A percentile compares a stretch with the other conserved stretches of the same genome.
These are phyloP conservation scores for Cladophialophora bantiana DNA, from an alignment of 2,329 filamentous ascomycete species.

Conservation along the genomic window DNA sequence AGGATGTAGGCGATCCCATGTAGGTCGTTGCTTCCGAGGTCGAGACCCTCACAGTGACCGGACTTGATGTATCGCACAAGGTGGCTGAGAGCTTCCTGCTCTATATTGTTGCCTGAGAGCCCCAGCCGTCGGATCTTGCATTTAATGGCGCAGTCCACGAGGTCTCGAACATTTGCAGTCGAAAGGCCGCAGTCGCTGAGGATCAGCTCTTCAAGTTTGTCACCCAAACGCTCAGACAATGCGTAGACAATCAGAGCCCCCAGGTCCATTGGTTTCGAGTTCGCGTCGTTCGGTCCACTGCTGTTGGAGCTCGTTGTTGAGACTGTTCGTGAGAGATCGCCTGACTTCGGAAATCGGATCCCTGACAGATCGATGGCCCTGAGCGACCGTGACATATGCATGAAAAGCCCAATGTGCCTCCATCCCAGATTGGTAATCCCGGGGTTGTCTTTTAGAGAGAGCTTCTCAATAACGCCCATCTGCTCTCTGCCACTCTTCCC, in stretches of 20 bases:
- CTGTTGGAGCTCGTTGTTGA: slow-evolving; percentile 34
- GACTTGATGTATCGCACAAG: slow-evolving; percentile 77
- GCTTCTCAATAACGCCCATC: slow-evolving; percentile 78
- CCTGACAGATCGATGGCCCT: slow-evolving; percentile 87
- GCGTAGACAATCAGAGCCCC: slow-evolving; percentile 75
- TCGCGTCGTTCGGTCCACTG: slow-evolving; percentile 19
- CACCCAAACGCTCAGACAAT: slow-evolving; percentile 77
- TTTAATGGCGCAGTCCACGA: slow-evolving; percentile 82
- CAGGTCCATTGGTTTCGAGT: slow-evolving; percentile 56
- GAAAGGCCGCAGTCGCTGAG: slow-evolving; percentile 79
- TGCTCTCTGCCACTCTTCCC: slow-evolving; percentile 44
- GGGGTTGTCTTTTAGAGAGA: slow-evolving; percentile 86
- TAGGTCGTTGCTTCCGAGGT: slow-evolving; percentile 84
- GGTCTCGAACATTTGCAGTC: slow-evolving; percentile 72
- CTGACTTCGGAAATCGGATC: slow-evolving; percentile 70
- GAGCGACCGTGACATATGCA: slow-evolving; percentile 86
- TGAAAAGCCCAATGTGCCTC: slow-evolving; percentile 87
- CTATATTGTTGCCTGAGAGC: slow-evolving; percentile 81
- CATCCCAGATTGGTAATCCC: slow-evolving; percentile 87
- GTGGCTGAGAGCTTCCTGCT: slow-evolving; percentile 75
- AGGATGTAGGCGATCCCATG: slow-evolving; percentile 54
- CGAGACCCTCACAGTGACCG: slow-evolving; percentile 83
- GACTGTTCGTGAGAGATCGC: slow-evolving; percentile 29
- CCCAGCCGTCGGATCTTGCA: slow-evolving; percentile 81
- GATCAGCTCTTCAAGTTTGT: slow-evolving; percentile 80